Base-by-base conservation (phyloP, 805 yeast genomes). In the Ogataea nitratoaversa region DNA sequence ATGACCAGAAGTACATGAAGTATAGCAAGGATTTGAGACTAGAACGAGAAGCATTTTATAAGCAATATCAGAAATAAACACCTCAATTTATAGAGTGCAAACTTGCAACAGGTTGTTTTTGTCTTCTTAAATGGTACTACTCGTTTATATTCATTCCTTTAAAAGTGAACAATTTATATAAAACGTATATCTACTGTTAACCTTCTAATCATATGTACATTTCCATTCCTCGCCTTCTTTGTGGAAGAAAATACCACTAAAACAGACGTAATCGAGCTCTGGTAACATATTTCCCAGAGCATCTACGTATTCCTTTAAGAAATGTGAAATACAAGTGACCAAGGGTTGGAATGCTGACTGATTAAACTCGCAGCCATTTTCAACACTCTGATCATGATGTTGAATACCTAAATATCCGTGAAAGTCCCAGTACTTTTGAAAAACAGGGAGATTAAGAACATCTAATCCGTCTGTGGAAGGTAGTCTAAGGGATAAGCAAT, bases 181-280 rank as follows among this genome's bases (percentile, higher is more conserved):
- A 8, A 19, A 32, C 16, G 14, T 30, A 18, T 17, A 18, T 18
- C 9, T 18, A 12, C 17, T 11, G 17, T 4, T 19, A 6, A 17
- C 20, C 5, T 11, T 19, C 29, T 32, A 44, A 27, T 50, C 57
- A 36, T 46, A 53, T 19, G 47, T 39, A 34, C 57, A 54, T 6
- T n/a, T 28, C 56, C 59, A 52, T 7, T 34, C 38, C 0, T 19
- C 27, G 20, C 30, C 37, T 3, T 18, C 13, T 14, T 37, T 47
- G n/a, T 52, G 45, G 44, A 71, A 76, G 40, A 64, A 66, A 2
- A 73, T 57, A 0, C 79, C 79, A 17, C 68, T 65, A 23, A 76
- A 43, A 2, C 61, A 48, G 1, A 65, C 67, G 1, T 53, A 42
- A 16, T 48, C 49, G 20, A 74, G 37, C 0, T 44, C 43, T 1